Percentiles rank a stretch among this genome's conserved stretches.
Conservation (phyloP, 148 eudicot species). For the Rhododendron molle region DNA sequence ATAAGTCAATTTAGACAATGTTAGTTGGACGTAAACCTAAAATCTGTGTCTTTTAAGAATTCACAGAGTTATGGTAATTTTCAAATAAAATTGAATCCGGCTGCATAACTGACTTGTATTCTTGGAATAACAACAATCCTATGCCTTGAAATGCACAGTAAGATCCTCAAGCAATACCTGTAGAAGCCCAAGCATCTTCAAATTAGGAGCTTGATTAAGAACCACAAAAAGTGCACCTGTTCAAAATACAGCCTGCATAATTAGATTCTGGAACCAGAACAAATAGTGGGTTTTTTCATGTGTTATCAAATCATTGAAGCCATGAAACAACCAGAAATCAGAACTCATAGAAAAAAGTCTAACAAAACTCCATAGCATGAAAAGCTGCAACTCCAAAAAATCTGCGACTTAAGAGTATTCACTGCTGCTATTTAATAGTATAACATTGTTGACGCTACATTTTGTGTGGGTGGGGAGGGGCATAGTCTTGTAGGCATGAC, state of each 20-base stretch:
- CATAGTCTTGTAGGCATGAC: neutral
- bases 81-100: neutral
- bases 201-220: slow-evolving; percentile 70
- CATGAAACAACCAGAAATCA: neutral
- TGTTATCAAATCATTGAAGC: neutral
- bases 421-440: neutral
- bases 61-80: neutral
- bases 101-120: neutral
- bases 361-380: neutral
- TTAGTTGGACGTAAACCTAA: neutral
- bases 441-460: neutral
- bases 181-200: slow-evolving; percentile 93
- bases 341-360: neutral
- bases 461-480: neutral
- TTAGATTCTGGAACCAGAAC: slow-evolving; percentile 9
- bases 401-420: neutral
- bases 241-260: slow-evolving; percentile 21
- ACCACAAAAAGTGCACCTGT: slow-evolving; percentile 93
- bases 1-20: neutral
- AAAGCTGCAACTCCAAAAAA: neutral
- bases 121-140: neutral
- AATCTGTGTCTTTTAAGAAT: neutral
- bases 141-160: neutral
- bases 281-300: neutral
- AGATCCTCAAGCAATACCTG: slow-evolving; percentile 44